phyloP scores from a whole-genome alignment of 2,329 filamentous ascomycete species.

The Drechslera avenae region DNA sequence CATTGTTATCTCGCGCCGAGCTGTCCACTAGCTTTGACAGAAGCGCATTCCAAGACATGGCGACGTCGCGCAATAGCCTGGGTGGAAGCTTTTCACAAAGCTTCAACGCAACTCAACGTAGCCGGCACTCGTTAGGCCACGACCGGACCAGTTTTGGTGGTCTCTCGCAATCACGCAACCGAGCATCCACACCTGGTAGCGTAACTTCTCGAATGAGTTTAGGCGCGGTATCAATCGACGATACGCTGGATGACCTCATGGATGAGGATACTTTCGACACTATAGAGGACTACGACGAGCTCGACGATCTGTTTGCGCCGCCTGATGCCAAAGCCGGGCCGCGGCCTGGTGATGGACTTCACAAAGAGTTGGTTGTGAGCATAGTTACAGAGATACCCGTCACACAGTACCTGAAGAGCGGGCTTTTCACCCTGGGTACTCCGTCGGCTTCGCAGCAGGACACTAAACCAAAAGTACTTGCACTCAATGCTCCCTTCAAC shows the following conservation, averaged over 20 bases:
- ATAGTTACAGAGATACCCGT: constrained; percentile 43
- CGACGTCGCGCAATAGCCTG: constrained; percentile 53
- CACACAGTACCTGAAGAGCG: constrained; percentile 35
- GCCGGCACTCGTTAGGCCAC: constrained; percentile 76
- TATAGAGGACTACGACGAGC: constrained; percentile 48
- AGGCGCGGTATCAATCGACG: constrained; percentile 45
- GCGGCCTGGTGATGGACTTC: constrained; percentile 45
- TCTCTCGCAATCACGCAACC: constrained; percentile 50
- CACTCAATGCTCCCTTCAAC: constrained; percentile 43
- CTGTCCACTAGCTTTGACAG: constrained; percentile 84
- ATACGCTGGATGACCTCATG: constrained; percentile 47
- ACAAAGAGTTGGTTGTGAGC: constrained; percentile 48
- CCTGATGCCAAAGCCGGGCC: constrained; percentile 36
- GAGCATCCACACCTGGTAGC: constrained; percentile 62
- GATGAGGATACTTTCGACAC: constrained; percentile 47
- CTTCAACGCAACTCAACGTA: constrained; percentile 60
- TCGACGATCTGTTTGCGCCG: constrained; percentile 46
- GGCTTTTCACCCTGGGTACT: constrained; percentile 33
- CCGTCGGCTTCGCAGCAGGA: constrained; percentile 18
- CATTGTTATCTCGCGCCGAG: constrained; percentile 84
- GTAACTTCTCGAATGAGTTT: constrained; percentile 48
- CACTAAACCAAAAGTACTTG: constrained; percentile 33
- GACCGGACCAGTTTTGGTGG: constrained; percentile 65
- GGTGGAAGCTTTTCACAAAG: constrained; percentile 51
- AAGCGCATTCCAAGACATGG: constrained; percentile 76